These are phyloP conservation scores for Lanmaoa pseudosensibilis DNA, from an alignment of 768 basidiomycete genomes.

Conservation along the genomic window DNA sequence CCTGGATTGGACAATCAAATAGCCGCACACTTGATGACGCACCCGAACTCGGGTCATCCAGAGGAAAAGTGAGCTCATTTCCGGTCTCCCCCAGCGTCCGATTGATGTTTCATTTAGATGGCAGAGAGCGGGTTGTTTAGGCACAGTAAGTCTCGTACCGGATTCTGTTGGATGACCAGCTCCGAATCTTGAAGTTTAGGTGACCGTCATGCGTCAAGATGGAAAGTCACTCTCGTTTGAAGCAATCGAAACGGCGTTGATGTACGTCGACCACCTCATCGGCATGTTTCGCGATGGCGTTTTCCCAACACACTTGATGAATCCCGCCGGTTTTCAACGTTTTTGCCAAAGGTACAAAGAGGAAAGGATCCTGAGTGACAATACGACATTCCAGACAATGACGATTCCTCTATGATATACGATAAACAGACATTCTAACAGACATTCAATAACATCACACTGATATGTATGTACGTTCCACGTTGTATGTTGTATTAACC, in stretches of 20 bases:
- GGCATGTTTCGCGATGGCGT: conserved; percentile 28
- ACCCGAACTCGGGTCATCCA: conserved; percentile 28
- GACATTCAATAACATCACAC: neutral
- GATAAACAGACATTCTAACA: neutral
- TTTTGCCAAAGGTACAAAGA: conserved; percentile 27
- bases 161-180: too few relatives aligned
- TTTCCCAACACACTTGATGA: conserved; percentile 13
- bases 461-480: neutral
- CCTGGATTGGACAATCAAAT: conserved; percentile 31
- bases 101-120: conserved; percentile 14
- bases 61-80: conserved; percentile 17
- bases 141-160: conserved; percentile 19
- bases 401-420: conserved; percentile 19
- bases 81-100: neutral
- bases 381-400: conserved; percentile 16
- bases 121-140: conserved; percentile 27
- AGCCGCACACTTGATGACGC: conserved; percentile 31
- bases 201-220: conserved; percentile 29
- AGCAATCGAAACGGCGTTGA: conserved; percentile 30
- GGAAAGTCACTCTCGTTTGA: conserved; percentile 25
- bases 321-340: conserved; percentile 25
- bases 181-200: conserved; percentile 10
- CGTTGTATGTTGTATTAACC: neutral
- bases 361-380: conserved; percentile 11
- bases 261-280: conserved; percentile 36